Evolutionary conservation across 2,329 filamentous ascomycete genomes (phyloP), one percentile per base, ranked within the genome.

Genomic region (Aspergillus sp.): DNA sequence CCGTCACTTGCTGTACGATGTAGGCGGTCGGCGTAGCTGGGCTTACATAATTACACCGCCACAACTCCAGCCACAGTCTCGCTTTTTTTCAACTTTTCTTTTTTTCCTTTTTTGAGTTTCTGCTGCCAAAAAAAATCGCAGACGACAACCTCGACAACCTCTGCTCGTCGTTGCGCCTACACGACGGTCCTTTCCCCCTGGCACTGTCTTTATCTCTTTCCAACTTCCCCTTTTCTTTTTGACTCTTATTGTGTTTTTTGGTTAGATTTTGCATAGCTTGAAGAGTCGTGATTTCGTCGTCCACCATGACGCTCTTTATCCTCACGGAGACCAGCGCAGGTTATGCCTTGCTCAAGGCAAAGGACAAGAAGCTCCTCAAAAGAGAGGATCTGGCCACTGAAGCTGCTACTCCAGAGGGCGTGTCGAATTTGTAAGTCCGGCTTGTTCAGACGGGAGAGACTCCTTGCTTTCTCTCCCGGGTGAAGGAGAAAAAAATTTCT

Each of bases 321-420:
- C 83, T 96, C 61, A 85, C 85, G 64, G 90, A 96, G 75, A 96
- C 90, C 69, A 88, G 87, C 72, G 90, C 90, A 60, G 94, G 93
- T 69, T 97, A 97, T 76, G 93, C 90, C 71, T 82, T 98, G 69
- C 89, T 98, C 77, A 97, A 98, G 79, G 86, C 91, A 61, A 88
- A 90, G 70, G 91, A 97, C 80, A 97, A 96, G 82, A 97, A 97
- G 78, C 80, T 97, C 50, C 78, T 98, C 56, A 93, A 94, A 72
- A 83, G 86, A 63, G 85, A 91, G 72, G 83, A 90, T 64, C 72
- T 94, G 53, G 78, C 80, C 45, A 77, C 81, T 53, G 83, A 93
- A 67, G 78, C 89, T 52, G 79, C 82, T 56, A 85, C 85, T 50
- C 83, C 88, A 33, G 89, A 96, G 70, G 86, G 86, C 61, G 81